Base-by-base conservation (phyloP, 164 flowering plant species). In the Chimonanthus praecox region DNA sequence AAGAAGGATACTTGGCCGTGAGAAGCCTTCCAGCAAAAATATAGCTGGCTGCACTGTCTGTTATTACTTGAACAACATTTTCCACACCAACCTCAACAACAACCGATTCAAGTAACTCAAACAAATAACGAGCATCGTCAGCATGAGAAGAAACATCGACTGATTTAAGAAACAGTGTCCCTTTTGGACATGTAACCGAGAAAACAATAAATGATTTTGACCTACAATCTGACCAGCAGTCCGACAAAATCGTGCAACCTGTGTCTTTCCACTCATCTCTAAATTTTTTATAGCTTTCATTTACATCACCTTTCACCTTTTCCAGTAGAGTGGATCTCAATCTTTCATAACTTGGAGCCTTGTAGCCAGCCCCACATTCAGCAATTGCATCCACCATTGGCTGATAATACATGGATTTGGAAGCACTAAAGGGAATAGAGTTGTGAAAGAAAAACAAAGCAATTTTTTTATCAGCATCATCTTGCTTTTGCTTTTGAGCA, bases 31-130 rank as follows among this genome's bases (percentile, higher is more conserved):
- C 92, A 2, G 89, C 92, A 80, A 78, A 78, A 64, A 82, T 80
- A 81, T 82, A 86, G 82, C 81, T 80, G 18, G 84, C 81, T 21
- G 83, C 74, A 71, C 80, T 74, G 79, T 87, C 88, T 3, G 94
- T 89, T 71, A 91, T 80, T 50, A 91, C 86, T 80, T 91, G 97
- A 68, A 89, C 87, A 80, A 91, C 90, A 80, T 85, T 85, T 79
- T 83, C 88, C 64, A 83, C 71, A 18, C 97, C 94, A 78, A 88
- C 87, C 67, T 88, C 89, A 76, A 81, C 47, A 15, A 89, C 85
- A 70, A 88, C 84, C 6, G 86, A 80, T 72, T 89, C 90, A 20
- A 91, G 81, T 79, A 88, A 74, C 71, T 82, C 88, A 80, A 81
- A 87, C 71, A 89, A 79, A 75, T 78, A 84, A 43, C 73, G 80